These are phyloP conservation scores for Fistulina hepatica DNA, from an alignment of 1,284 basidiomycete genomes.

Conservation along the genomic window DNA sequence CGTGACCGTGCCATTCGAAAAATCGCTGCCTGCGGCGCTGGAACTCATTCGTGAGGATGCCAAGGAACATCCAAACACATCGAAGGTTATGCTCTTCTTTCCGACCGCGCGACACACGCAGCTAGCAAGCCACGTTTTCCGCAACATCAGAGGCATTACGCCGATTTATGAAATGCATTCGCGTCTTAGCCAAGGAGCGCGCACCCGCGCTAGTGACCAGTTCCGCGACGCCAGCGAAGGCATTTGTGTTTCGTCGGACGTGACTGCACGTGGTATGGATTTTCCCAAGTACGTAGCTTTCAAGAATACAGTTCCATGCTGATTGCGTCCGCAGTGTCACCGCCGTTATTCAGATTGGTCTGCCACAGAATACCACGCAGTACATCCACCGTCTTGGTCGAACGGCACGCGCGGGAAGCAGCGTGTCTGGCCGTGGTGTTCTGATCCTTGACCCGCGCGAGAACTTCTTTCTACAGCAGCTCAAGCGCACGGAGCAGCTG, in stretches of 20 bases:
- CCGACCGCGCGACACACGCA: slow-evolving; percentile 59
- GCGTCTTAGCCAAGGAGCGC: slow-evolving; percentile 31
- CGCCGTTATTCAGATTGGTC: slow-evolving; percentile 55
- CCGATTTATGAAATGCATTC: slow-evolving; percentile 38
- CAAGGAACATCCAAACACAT: slow-evolving; percentile 17
- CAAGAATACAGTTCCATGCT: slow-evolving; percentile 30
- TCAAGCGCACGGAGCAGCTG: slow-evolving; percentile 7
- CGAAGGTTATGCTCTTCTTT: slow-evolving; percentile 49
- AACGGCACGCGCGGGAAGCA: slow-evolving; percentile 76
- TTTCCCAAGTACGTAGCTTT: slow-evolving; percentile 59
- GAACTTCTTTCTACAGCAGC: slow-evolving; percentile 35
- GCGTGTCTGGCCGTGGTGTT: slow-evolving; percentile 45
- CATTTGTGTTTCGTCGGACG: slow-evolving; percentile 77
- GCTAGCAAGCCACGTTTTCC: slow-evolving; percentile 37
- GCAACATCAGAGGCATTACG: slow-evolving; percentile 22
- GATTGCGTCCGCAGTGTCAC: slow-evolving; percentile 36
- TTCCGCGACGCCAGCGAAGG: slow-evolving; percentile 41
- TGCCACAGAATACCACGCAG: slow-evolving; percentile 70
- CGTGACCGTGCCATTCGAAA: slow-evolving; percentile 31
- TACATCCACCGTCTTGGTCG: slow-evolving; percentile 91
- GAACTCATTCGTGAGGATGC: slow-evolving; percentile 26
- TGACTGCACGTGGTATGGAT: slow-evolving; percentile 86
- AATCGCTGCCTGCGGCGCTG: slow-evolving; percentile 34
- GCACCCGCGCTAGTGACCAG: slow-evolving; percentile 36
- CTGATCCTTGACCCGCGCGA: slow-evolving; percentile 49